A percentile compares a stretch with the other conserved stretches of the same genome.
phyloP scores from a whole-genome alignment of 1,284 basidiomycete species.

The Singerocomus rubriflavus region DNA sequence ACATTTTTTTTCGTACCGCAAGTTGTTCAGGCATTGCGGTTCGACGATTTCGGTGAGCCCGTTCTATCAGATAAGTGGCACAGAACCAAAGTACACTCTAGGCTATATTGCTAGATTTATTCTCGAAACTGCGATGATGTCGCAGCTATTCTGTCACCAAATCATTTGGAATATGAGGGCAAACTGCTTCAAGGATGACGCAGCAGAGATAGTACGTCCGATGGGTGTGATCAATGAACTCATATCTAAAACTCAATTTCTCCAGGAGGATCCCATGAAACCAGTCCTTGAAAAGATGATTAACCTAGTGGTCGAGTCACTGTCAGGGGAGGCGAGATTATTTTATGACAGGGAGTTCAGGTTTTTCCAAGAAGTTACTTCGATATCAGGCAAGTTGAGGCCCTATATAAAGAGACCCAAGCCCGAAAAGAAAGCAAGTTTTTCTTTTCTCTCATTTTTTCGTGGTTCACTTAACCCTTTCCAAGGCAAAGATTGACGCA shows the following conservation, averaged over 20 bases:
- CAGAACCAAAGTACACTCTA: constrained; percentile 29
- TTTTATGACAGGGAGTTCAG: constrained; percentile 96
- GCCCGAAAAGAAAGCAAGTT: constrained; percentile 88
- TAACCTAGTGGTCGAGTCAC: constrained; percentile 74
- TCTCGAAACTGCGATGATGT: constrained; percentile 96
- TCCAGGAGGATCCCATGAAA: constrained; percentile 91
- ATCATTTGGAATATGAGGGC: constrained; percentile 99
- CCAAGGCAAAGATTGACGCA: constrained; percentile 95
- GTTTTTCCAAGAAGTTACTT: constrained; percentile 97
- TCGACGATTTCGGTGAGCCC: constrained; percentile 76
- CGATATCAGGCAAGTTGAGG: constrained; percentile 96
- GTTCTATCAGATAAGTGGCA: background rate
- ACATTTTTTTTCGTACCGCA: constrained; percentile 99
- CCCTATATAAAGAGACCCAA: constrained; percentile 96
- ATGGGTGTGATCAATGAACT: background rate
- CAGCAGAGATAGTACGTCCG: constrained; percentile 68
- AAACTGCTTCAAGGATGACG: constrained; percentile 93
- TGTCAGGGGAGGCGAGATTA: constrained; percentile 87
- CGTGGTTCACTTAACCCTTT: background rate
- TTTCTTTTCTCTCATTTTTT: background rate
- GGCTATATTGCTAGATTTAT: constrained; percentile 96
- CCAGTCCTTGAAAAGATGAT: constrained; percentile 90
- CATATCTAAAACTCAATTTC: constrained; percentile 4
- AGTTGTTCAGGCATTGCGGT: constrained; percentile 92
- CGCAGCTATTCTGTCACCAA: constrained; percentile 98